Percentiles rank a stretch among this genome's conserved stretches.
Evolutionary conservation across 2,329 filamentous ascomycete genomes (phyloP).

Genomic region (Magnaporthiopsis rhizophila): DNA sequence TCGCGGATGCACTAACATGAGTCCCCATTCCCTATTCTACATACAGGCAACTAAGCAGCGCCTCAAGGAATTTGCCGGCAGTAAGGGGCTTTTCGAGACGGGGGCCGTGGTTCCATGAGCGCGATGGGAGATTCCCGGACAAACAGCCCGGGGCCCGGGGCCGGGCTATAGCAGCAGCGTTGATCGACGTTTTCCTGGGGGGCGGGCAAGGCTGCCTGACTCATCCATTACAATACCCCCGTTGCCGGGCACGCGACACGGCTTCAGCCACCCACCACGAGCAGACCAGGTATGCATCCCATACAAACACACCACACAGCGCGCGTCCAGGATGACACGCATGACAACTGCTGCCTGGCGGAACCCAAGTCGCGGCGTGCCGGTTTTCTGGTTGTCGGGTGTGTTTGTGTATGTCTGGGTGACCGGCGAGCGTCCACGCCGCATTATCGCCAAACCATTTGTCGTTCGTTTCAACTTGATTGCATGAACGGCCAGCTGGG

Average conservation of each 20-base stretch:
- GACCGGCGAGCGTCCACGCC: too few relatives aligned
- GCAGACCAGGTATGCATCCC: neutral
- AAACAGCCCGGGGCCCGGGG: neutral
- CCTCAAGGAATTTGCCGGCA: neutral
- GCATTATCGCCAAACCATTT: neutral
- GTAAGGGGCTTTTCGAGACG: too few relatives aligned
- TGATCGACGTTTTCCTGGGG: neutral
- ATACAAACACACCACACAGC: neutral
- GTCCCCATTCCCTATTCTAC: neutral
- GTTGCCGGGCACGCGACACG: neutral
- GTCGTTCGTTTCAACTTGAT: neutral
- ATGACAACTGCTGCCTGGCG: neutral
- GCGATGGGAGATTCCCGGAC: neutral
- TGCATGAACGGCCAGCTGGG: neutral
- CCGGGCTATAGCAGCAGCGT: too few relatives aligned
- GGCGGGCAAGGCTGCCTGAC: too few relatives aligned
- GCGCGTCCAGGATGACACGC: neutral
- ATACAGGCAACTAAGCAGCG: neutral
- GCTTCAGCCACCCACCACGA: neutral
- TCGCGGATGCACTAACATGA: neutral
- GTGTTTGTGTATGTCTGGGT: too few relatives aligned
- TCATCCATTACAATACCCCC: neutral
- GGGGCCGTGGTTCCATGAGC: neutral
- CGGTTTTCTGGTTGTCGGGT: neutral
- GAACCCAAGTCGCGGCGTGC: neutral